A percentile compares a stretch with the other conserved stretches of the same genome.
Conservation (phyloP, 176 grass and related monocot species). For the Zea luxurians region DNA sequence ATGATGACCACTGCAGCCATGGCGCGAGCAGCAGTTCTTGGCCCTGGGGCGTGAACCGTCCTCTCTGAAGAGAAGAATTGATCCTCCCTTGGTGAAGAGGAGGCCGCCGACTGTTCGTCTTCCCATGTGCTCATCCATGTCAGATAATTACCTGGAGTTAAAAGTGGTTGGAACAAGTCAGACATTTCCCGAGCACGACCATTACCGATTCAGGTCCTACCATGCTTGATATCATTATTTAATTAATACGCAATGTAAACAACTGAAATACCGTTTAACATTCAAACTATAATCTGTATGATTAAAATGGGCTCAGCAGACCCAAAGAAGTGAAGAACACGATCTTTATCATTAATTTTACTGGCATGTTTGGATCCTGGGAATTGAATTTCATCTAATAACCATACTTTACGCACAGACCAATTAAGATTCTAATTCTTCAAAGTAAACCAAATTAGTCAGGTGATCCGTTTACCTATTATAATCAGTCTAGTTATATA, state of each 20-base stretch:
- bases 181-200: neutral
- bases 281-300: neutral
- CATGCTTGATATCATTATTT: neutral
- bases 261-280: neutral
- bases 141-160: conserved; percentile 17
- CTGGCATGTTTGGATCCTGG: too few relatives aligned
- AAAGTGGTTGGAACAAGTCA: conserved; percentile 18
- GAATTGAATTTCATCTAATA: too few relatives aligned
- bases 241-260: neutral
- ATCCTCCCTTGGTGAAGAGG: conserved; percentile 82
- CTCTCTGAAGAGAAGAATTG: conserved; percentile 76
- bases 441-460: neutral
- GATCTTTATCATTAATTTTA: conserved; percentile 4
- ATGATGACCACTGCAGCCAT: conserved; percentile 49
- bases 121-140: conserved; percentile 77
- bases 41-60: conserved; percentile 47
- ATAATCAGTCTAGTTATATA: neutral
- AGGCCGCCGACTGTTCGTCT: conserved; percentile 78
- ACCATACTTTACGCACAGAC: too few relatives aligned
- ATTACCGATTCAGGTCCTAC: conserved; percentile 9
- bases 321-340: neutral
- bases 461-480: neutral
- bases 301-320: conserved; percentile 24
- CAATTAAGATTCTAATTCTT: too few relatives aligned
- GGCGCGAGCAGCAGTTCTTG: conserved; percentile 41